Evolutionary conservation across 176 grass and related monocot genomes (phyloP), one percentile per base, ranked within the genome.

Genomic region (Musa troglodytarum): DNA sequence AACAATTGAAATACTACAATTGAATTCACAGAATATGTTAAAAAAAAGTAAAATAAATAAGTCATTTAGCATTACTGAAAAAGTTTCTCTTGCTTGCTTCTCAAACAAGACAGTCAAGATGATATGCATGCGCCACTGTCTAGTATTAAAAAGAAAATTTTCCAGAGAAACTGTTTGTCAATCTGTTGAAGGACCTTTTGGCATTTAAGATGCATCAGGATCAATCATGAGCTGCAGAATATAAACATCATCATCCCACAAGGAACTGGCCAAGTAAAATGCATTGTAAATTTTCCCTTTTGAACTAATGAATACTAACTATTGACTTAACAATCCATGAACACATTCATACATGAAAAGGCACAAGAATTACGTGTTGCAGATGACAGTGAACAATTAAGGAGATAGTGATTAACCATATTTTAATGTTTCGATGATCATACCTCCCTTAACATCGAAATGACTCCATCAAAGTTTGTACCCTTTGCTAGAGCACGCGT

Each of bases 391-490:
- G 20, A 62, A 62, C 3, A 62, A 62, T 6, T 61, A n/a, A 17
- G 5, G 25, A 49, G 23, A 69, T 2, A 50, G 17, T 8, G 17
- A 62, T 28, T 29, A 49, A 69, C 2, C 9, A 50, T 17, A 15
- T 5, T 24, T 15, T 16, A 59, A 70, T 51, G 17, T 9, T 77
- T 7, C 22, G 24, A 52, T 52, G 16, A 11, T 26, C 58, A 59
- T 63, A 80, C 78, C 78, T 80, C 78, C 21, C 61, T 72, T 20
- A 73, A 50, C 78, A 80, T 80, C 43, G 69, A 63, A 73, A 80
- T 51, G 21, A 72, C 55, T 53, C 29, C 20, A 16, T 72, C 43
- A 28, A 72, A 57, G 8, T 24, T 63, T 16, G 69, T 53, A 2
- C 68, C 56, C 19, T 73, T 80, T 64, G 29, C 34, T 50, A 80